Evolutionary conservation across 2,329 filamentous ascomycete genomes (phyloP).

Genomic region (Neofusicoccum ribis): DNA sequence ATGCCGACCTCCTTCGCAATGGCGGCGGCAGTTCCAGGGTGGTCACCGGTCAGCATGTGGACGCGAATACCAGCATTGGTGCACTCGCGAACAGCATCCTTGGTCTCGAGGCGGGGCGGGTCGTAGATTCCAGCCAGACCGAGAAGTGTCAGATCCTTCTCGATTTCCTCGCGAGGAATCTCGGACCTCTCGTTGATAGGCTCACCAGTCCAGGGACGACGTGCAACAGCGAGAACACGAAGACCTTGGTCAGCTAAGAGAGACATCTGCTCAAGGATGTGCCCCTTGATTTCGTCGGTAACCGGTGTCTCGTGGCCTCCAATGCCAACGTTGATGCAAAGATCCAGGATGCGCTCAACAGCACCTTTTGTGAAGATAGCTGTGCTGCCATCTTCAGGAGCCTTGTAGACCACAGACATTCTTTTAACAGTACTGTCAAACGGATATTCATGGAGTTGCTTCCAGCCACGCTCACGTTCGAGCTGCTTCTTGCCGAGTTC

Average conservation of each 20-base stretch:
- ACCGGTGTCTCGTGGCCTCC: slow-evolving; percentile 21
- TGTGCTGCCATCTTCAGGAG: slow-evolving; percentile 30
- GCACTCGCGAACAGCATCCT: slow-evolving; percentile 51
- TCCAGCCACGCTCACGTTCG: slow-evolving; percentile 27
- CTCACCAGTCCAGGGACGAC: slow-evolving; percentile 31
- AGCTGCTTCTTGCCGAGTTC: slow-evolving; percentile 37
- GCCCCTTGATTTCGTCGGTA: slow-evolving; percentile 43
- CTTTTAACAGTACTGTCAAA: slow-evolving; percentile 44
- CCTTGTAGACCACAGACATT: slow-evolving; percentile 42
- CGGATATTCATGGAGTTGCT: slow-evolving; percentile 39
- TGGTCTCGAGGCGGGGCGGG: slow-evolving; percentile 79
- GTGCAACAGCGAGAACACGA: slow-evolving; percentile 30
- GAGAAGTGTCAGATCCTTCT: slow-evolving; percentile 68
- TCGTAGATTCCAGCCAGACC: slow-evolving; percentile 88
- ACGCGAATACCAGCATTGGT: slow-evolving; percentile 49
- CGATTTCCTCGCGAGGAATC: slow-evolving; percentile 60
- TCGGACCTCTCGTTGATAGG: slow-evolving; percentile 30
- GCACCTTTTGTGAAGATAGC: slow-evolving; percentile 43
- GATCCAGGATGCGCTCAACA: slow-evolving; percentile 29
- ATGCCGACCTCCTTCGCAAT: slow-evolving; percentile 51
- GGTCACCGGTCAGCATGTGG: slow-evolving; percentile 53
- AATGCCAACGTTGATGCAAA: slow-evolving; percentile 36
- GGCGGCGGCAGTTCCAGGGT: slow-evolving; percentile 47
- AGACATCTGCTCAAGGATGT: slow-evolving; percentile 63
- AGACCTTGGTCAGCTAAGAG: slow-evolving; percentile 24